Evolutionary conservation across 305 asterid genomes (phyloP).

Genomic region (Stenogyne calaminthoides): DNA sequence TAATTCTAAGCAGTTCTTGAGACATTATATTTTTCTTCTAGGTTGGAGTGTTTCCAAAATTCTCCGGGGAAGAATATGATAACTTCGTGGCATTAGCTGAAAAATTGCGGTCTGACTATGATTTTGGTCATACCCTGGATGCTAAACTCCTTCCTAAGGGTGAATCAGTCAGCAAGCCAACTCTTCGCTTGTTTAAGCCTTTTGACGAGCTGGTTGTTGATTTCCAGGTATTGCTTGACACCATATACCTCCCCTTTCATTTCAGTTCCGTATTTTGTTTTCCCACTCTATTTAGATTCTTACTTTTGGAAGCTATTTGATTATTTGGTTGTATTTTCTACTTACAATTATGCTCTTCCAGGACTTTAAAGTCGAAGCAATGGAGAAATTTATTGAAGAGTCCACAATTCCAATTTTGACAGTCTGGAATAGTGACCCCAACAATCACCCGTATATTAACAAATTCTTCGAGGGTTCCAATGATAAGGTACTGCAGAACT

Average conservation of each 20-base stretch:
- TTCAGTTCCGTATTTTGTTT: not conserved
- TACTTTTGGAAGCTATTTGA: not conserved
- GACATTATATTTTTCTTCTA: slow-evolving; percentile 24
- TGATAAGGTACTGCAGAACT: slow-evolving; percentile 54
- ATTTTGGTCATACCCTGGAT: slow-evolving; percentile 70
- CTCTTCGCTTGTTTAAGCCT: slow-evolving; percentile 79
- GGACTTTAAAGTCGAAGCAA: slow-evolving; percentile 65
- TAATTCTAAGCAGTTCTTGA: not conserved
- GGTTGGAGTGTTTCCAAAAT: slow-evolving; percentile 81
- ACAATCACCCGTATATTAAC: slow-evolving; percentile 51
- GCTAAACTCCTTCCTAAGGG: slow-evolving; percentile 74
- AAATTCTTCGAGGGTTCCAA: slow-evolving; percentile 54
- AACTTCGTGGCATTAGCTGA: slow-evolving; percentile 65
- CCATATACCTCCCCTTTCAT: not conserved
- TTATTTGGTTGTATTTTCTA: not conserved
- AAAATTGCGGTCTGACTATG: slow-evolving; percentile 71
- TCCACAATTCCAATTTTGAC: slow-evolving; percentile 62
- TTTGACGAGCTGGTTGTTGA: slow-evolving; percentile 78
- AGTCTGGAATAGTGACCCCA: slow-evolving; percentile 56
- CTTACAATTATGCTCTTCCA: slow-evolving; percentile 28
- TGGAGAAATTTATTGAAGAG: slow-evolving; percentile 65
- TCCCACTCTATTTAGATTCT: not conserved
- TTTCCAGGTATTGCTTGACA: slow-evolving; percentile 47
- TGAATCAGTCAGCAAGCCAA: slow-evolving; percentile 62
- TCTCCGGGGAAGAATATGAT: slow-evolving; percentile 69